phyloP scores from a whole-genome alignment of 202 grass and related monocot species.

The Setaria viridis region DNA sequence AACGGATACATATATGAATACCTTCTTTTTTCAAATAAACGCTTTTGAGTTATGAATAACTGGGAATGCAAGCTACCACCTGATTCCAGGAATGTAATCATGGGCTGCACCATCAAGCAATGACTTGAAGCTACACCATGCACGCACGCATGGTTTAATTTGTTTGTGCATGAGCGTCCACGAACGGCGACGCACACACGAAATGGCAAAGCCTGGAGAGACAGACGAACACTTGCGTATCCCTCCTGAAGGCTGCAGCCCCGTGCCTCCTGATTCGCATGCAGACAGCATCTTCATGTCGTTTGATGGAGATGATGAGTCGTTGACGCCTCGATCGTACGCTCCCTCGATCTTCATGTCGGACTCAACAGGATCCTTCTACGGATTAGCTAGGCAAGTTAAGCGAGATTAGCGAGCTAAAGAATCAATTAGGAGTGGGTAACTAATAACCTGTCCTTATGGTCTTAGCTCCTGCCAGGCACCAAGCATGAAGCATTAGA shows the following conservation, averaged over 20 bases:
- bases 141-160: not conserved
- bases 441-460: not conserved
- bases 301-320: not conserved
- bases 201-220: not conserved
- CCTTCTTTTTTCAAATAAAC: not conserved
- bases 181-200: not conserved
- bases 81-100: not conserved
- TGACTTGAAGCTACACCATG: constrained; percentile 28
- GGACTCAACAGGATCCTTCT: not conserved
- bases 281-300: constrained; percentile 17
- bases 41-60: not conserved
- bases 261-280: constrained; percentile 13
- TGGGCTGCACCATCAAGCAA: not conserved
- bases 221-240: not conserved
- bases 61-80: not conserved
- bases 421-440: constrained; percentile 11
- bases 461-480: no score
- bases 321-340: not conserved
- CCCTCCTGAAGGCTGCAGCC: no score
- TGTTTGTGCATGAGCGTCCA: not conserved
- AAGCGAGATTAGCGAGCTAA: not conserved
- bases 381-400: not conserved
- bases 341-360: not conserved
- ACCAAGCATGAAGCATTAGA: not conserved
- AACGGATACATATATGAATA: not conserved